These are phyloP conservation scores for Pythium aphanidermatum DNA, from an alignment of 352 stramenopile genomes.

Conservation along the genomic window DNA sequence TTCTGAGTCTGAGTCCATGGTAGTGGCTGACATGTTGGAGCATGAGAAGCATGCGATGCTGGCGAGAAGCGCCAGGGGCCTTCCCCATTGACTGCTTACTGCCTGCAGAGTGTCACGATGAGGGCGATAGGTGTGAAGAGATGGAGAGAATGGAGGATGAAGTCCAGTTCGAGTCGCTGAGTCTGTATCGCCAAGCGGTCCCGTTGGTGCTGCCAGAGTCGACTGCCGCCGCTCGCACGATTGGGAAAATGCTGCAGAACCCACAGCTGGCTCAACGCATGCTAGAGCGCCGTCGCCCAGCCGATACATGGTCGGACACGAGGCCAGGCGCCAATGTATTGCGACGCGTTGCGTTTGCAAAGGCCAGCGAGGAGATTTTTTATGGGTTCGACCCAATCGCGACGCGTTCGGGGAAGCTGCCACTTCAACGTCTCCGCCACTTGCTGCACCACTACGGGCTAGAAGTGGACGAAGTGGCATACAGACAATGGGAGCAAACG, in stretches of 20 bases:
- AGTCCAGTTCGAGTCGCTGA: slow-evolving; percentile 4
- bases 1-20: slow-evolving; percentile 8
- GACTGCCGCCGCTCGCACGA: slow-evolving; percentile 46
- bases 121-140: slow-evolving; percentile 6
- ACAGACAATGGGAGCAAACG: slow-evolving; percentile 55
- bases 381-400: slow-evolving; percentile 34
- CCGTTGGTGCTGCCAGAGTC: slow-evolving; percentile 57
- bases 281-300: slow-evolving; percentile 30
- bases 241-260: slow-evolving; percentile 42
- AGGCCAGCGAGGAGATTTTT: slow-evolving; percentile 43
- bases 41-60: background rate
- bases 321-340: background rate
- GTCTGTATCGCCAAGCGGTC: slow-evolving; percentile 46
- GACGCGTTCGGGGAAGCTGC: slow-evolving; percentile 25
- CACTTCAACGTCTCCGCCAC: slow-evolving; percentile 27
- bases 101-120: background rate
- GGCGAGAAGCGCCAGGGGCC: background rate
- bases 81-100: slow-evolving; percentile 15
- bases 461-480: slow-evolving; percentile 29
- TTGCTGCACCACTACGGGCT: slow-evolving; percentile 38
- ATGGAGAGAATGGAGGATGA: background rate
- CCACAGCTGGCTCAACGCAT: slow-evolving; percentile 46
- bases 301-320: background rate
- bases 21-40: background rate
- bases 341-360: slow-evolving; percentile 30